Evolutionary conservation across 1,139 yeast species (phyloP).

Genomic region (Pneumocystis canis): DNA sequence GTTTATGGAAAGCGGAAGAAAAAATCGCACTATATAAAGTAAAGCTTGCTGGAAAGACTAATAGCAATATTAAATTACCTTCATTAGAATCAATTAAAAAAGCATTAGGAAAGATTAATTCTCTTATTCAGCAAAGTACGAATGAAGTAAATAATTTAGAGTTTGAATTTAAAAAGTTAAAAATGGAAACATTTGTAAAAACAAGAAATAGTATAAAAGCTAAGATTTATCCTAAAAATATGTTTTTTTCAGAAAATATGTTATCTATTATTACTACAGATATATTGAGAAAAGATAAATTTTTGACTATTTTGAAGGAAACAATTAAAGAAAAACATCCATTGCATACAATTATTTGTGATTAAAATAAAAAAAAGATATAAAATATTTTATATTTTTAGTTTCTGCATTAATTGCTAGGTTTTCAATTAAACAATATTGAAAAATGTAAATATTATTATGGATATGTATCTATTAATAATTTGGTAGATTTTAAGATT

Average conservation of each 20-base stretch:
- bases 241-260: not conserved
- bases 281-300: not conserved
- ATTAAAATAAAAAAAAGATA: not conserved
- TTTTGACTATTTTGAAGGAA: not conserved
- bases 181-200: not conserved
- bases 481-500: not conserved
- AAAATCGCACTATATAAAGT: constrained; percentile 8
- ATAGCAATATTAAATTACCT: not conserved
- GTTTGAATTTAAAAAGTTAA: not conserved
- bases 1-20: constrained; percentile 4
- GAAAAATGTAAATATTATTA: not conserved
- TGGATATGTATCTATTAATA: not conserved
- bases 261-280: not conserved
- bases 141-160: constrained; percentile 7
- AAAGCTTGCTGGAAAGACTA: not conserved
- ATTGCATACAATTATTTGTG: not conserved
- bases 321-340: not conserved
- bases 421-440: not conserved
- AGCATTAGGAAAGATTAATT: constrained; percentile 5
- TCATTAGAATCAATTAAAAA: constrained; percentile 7
- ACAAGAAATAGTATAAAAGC: not conserved
- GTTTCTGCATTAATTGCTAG: not conserved
- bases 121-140: not conserved
- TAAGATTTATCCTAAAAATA: not conserved
- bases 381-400: not conserved